These are phyloP conservation scores for Kwoniella newhampshirensis DNA, from an alignment of 768 basidiomycete genomes.

Conservation along the genomic window DNA sequence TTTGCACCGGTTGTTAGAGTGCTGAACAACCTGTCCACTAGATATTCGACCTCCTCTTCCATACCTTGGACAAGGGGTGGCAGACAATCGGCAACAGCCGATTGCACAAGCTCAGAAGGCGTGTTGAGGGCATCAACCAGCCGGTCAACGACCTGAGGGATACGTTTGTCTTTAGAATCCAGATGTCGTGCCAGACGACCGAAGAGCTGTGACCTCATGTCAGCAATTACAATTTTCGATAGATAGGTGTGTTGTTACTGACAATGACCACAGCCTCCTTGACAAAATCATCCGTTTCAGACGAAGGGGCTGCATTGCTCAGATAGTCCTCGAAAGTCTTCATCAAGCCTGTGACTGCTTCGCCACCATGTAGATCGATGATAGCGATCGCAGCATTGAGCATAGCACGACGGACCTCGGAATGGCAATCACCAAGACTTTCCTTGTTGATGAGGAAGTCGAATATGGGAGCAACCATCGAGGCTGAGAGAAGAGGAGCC, in stretches of 20 bases:
- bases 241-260: constrained; percentile 6
- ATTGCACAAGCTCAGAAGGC: constrained; percentile 92
- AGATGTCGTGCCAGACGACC: constrained; percentile 89
- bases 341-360: constrained; percentile 71
- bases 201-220: constrained; percentile 59
- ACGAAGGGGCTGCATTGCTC: constrained; percentile 59
- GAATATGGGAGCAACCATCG: constrained; percentile 71
- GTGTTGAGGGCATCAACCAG: constrained; percentile 87
- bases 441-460: constrained; percentile 79
- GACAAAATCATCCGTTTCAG: constrained; percentile 78
- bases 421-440: constrained; percentile 78
- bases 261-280: constrained; percentile 89
- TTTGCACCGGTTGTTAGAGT: constrained; percentile 76
- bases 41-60: constrained; percentile 61
- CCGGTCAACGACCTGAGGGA: constrained; percentile 77
- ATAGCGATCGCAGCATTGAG: constrained; percentile 76
- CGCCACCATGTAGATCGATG: constrained; percentile 78
- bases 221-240: not conserved
- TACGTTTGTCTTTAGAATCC: constrained; percentile 69
- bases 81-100: constrained; percentile 92
- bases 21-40: constrained; percentile 75
- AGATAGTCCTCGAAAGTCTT: constrained; percentile 78
- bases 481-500: constrained; percentile 65
- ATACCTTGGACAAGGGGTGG: constrained; percentile 78
- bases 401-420: constrained; percentile 82